Evolutionary conservation across 139 green algal genomes (phyloP).

Genomic region (Asterochloris sp.): DNA sequence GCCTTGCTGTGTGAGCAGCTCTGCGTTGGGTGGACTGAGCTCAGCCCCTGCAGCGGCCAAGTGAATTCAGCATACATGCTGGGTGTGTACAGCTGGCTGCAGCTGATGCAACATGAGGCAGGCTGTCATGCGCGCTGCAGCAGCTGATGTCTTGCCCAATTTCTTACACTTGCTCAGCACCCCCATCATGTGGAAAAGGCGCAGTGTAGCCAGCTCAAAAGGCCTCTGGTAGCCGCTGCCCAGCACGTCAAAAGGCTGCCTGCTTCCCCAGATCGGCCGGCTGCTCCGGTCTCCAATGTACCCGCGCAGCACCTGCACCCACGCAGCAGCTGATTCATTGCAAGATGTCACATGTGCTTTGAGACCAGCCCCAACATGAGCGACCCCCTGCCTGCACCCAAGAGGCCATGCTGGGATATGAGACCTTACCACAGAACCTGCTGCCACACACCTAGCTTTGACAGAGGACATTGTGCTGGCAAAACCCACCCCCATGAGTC

Average conservation of each 20-base stretch:
- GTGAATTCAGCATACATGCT: neutral
- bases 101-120: neutral
- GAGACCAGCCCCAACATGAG: no score
- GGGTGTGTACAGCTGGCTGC: no score
- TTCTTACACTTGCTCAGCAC: slow-evolving; percentile 67
- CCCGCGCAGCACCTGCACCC: slow-evolving; percentile 62
- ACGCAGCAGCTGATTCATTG: neutral
- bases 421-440: no score
- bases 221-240: slow-evolving; percentile 72
- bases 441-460: no score
- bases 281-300: slow-evolving; percentile 67
- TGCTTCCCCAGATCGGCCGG: slow-evolving; percentile 55
- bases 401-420: no score
- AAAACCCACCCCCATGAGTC: no score
- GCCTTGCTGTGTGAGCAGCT: slow-evolving; percentile 72
- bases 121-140: neutral
- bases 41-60: slow-evolving; percentile 48
- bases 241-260: slow-evolving; percentile 67
- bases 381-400: no score
- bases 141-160: neutral
- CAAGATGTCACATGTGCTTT: neutral
- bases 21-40: slow-evolving; percentile 49
- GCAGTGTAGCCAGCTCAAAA: slow-evolving; percentile 81
- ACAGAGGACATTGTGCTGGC: no score
- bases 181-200: slow-evolving; percentile 78